Percentiles rank a stretch among this genome's conserved stretches.
Conservation (phyloP, 2,329 filamentous ascomycete species). For the Colletotrichum eremochloae region DNA sequence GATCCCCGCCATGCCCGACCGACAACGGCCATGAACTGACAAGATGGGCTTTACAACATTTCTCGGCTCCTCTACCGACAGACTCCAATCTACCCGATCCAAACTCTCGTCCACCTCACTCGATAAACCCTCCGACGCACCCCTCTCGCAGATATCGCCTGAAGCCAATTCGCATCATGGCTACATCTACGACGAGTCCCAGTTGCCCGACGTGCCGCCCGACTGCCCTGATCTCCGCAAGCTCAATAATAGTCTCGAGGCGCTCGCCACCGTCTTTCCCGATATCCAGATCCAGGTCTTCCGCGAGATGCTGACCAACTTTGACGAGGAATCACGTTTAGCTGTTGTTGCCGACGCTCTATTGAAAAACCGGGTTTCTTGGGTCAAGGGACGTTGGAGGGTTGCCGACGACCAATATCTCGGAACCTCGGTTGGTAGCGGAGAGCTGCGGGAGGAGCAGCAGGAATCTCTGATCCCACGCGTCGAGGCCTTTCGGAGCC, state of each 20-base stretch:
- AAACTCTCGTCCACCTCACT: conserved; percentile 26
- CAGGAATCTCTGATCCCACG: conserved; percentile 56
- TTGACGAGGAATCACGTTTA: conserved; percentile 81
- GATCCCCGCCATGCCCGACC: conserved; percentile 28
- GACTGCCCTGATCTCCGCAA: conserved; percentile 75
- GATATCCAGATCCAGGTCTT: conserved; percentile 87
- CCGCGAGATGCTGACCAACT: conserved; percentile 81
- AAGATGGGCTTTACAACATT: conserved; percentile 42
- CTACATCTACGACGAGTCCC: conserved; percentile 69
- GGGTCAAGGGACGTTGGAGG: conserved; percentile 78
- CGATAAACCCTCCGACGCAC: conserved; percentile 1
- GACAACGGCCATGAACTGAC: conserved; percentile 37
- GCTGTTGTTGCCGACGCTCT: conserved; percentile 83
- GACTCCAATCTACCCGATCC: conserved; percentile 18
- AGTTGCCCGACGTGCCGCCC: conserved; percentile 62
- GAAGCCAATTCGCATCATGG: conserved; percentile 50
- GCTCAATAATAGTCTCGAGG: conserved; percentile 77
- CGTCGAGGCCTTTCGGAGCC: conserved; percentile 76
- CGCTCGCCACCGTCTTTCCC: conserved; percentile 80
- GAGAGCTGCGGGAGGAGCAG: conserved; percentile 45
- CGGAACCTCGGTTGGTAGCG: conserved; percentile 49
- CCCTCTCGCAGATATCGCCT: not conserved
- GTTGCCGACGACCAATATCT: conserved; percentile 54
- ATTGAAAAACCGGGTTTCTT: conserved; percentile 77
- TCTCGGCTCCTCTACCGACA: conserved; percentile 42